Evolutionary conservation across 805 yeast genomes (phyloP), one percentile per base, ranked within the genome.

Genomic region (Cyberlindnera euphorbiiphila): DNA sequence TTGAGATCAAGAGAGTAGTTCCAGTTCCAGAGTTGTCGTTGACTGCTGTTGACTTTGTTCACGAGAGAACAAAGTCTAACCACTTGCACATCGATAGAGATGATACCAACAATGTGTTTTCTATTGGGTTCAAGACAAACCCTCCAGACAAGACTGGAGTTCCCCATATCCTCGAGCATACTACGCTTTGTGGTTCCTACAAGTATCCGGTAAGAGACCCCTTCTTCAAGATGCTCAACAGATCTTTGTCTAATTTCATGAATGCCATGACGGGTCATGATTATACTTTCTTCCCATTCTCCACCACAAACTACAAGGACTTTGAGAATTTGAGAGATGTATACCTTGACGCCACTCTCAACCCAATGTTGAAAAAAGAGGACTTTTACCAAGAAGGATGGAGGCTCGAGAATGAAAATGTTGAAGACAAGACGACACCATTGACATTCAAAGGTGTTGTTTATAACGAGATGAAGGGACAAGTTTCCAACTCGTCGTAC

Each of bases 181-280:
- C 97, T 6, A 89, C 98, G 1, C 65, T 93, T 23, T 93, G 98
- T 64, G 98, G 98, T 3, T 88, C 97, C 1, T 69, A 74, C 39
- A 84, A 82, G 55, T 93, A 78, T 59, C 97, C 97, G 3, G 96
- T 93, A 2, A 70, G 97, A 49, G 98, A 93, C 62, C 98, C 98
- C 2, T 93, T 93, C 61, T 93, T 93, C 74, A 91, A 91, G 59
- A 93, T 93, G 98, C 69, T 91, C 42, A 91, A 88, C 59, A 66
- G 97, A 46, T 87, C 97, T n/a, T 65, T 93, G 53, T 80, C 96
- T 23, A 93, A 87, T 59, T 93, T 88, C 62, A 93, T 93, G 98
- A 93, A 93, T 59, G 98, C 98, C 8, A 86, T 93, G 96, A 93
- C 98, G 0, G 98, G 95, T 16, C 89, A 85, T 51, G 98, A 93